Conservation (phyloP, 169 alveolate genomes). For the Plasmodium relictum region DNA sequence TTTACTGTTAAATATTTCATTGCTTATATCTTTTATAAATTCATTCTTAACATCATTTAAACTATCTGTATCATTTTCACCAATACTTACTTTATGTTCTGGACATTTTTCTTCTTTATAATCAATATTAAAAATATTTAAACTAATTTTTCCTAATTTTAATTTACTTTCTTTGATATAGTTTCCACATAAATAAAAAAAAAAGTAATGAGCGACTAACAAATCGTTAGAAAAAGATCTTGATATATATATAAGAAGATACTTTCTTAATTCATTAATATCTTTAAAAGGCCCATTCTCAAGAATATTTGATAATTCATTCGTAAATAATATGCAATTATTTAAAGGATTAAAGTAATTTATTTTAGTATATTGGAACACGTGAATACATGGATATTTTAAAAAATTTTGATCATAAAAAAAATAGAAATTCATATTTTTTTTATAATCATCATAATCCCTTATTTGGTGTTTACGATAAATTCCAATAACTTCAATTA, state of each 20-base stretch:
- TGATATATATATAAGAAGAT: conserved; percentile 45
- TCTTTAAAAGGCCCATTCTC: conserved; percentile 52
- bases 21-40: not conserved
- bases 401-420: conserved; percentile 69
- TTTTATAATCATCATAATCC: conserved; percentile 51
- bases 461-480: conserved; percentile 71
- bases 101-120: not conserved
- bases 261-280: conserved; percentile 31
- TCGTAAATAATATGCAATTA: conserved; percentile 51
- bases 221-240: conserved; percentile 40
- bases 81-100: not conserved
- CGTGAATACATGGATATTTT: conserved; percentile 70
- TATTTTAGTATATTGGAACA: conserved; percentile 58
- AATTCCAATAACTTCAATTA: conserved; percentile 72
- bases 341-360: conserved; percentile 60
- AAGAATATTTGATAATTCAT: conserved; percentile 46
- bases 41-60: not conserved
- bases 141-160: conserved; percentile 56
- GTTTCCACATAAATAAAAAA: conserved; percentile 71
- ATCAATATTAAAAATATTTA: conserved; percentile 41
- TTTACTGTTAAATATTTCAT: not conserved
- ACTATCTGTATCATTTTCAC: not conserved
- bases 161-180: conserved; percentile 60
- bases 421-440: conserved; percentile 63
- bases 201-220: conserved; percentile 58